Evolutionary conservation across 2,329 filamentous ascomycete species (phyloP).

Genomic region (Fusarium penzigii): DNA sequence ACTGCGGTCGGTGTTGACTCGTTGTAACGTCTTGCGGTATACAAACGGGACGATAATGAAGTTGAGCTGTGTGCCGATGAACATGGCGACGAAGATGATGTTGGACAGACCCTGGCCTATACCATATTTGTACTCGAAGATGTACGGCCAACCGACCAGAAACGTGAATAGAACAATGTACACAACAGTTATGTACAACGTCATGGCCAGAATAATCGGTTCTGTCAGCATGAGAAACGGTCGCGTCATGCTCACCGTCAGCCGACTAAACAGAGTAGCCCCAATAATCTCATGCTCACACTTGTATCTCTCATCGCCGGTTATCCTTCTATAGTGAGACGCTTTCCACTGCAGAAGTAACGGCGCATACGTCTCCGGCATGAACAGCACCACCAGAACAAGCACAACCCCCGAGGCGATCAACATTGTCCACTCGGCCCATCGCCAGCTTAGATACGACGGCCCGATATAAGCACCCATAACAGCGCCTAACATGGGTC

Average conservation of each 20-base stretch:
- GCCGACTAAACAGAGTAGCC: conserved; percentile 51
- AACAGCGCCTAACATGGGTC: conserved; percentile 41
- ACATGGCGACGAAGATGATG: conserved; percentile 44
- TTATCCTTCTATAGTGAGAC: conserved; percentile 57
- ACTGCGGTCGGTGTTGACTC: conserved; percentile 43
- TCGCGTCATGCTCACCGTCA: conserved; percentile 43
- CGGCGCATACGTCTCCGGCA: conserved; percentile 64
- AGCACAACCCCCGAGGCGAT: conserved; percentile 62
- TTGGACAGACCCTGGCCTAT: conserved; percentile 42
- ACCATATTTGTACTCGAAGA: conserved; percentile 45
- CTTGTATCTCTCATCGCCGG: conserved; percentile 58
- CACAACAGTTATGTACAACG: conserved; percentile 51
- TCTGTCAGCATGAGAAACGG: conserved; percentile 40
- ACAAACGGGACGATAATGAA: conserved; percentile 33
- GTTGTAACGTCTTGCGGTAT: conserved; percentile 30
- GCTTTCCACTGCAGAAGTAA: conserved; percentile 62
- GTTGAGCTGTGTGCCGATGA: conserved; percentile 38
- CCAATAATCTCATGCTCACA: conserved; percentile 62
- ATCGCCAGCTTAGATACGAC: conserved; percentile 53
- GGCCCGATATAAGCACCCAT: conserved; percentile 65
- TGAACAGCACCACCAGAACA: conserved; percentile 53
- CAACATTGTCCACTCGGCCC: conserved; percentile 64
- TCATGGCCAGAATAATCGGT: conserved; percentile 42
- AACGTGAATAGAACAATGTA: conserved; percentile 56
- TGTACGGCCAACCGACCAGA: conserved; percentile 49